Evolutionary conservation across 1,284 basidiomycete genomes (phyloP).

Genomic region (Apiotrichum siamense): DNA sequence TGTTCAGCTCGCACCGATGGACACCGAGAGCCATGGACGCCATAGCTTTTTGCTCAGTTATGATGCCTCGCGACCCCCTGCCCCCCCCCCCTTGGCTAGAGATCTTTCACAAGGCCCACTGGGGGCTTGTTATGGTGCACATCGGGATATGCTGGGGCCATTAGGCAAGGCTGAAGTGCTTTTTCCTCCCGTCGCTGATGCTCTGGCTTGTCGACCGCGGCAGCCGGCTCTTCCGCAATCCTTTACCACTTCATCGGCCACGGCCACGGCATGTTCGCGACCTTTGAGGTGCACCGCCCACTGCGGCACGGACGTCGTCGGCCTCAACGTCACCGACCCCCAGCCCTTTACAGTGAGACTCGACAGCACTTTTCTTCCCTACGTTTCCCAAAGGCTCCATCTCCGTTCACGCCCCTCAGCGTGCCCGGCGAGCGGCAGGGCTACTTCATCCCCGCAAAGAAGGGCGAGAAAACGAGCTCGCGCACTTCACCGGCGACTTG

Average conservation of each 20-base stretch:
- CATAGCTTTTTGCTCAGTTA: slow-evolving; percentile 22
- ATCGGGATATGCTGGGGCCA: slow-evolving; percentile 35
- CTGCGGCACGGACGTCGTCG: slow-evolving; percentile 19
- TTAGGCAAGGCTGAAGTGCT: slow-evolving; percentile 30
- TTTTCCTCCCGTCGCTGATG: slow-evolving; percentile 28
- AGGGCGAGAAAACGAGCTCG: slow-evolving; percentile 26
- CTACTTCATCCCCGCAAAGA: slow-evolving; percentile 27
- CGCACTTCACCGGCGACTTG: not conserved
- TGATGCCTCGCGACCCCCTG: slow-evolving; percentile 24
- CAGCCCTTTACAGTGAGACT: slow-evolving; percentile 13
- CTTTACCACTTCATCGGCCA: slow-evolving; percentile 26
- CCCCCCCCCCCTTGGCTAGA: slow-evolving; percentile 29
- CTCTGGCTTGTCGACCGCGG: slow-evolving; percentile 29
- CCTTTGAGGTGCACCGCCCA: slow-evolving; percentile 24
- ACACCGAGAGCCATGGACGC: slow-evolving; percentile 33
- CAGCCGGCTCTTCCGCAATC: slow-evolving; percentile 24
- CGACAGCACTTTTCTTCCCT: slow-evolving; percentile 34
- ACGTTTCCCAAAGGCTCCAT: slow-evolving; percentile 25
- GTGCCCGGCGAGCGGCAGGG: slow-evolving; percentile 18
- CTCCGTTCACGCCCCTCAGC: slow-evolving; percentile 34
- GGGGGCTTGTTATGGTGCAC: slow-evolving; percentile 31
- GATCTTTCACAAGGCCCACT: slow-evolving; percentile 34
- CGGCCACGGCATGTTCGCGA: slow-evolving; percentile 24
- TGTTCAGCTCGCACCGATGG: too few species aligned
- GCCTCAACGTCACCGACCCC: slow-evolving; percentile 23